A percentile compares a stretch with the other conserved stretches of the same genome.
Evolutionary conservation across 2,329 filamentous ascomycete species (phyloP).

Genomic region (Ambrosiella beaveri): DNA sequence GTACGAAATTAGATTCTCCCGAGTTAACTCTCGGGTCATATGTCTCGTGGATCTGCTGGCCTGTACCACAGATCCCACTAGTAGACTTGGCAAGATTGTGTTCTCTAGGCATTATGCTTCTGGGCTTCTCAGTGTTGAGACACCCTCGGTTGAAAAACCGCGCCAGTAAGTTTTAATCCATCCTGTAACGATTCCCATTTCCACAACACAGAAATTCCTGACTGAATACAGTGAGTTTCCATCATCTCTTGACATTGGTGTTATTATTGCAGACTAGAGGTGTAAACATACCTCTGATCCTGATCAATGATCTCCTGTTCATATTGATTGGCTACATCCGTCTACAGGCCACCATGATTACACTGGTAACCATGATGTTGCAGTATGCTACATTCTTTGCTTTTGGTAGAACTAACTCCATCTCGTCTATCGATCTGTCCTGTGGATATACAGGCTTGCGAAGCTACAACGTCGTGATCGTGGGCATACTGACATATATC

Average conservation of each 20-base stretch:
- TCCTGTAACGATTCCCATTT: too few relatives aligned
- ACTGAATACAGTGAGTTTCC: conserved; percentile 28
- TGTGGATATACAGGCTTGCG: conserved; percentile 87
- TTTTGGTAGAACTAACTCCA: conserved; percentile 79
- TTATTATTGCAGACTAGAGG: conserved; percentile 74
- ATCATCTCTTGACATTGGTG: conserved; percentile 59
- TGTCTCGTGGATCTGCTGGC: conserved; percentile 23
- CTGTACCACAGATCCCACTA: neutral
- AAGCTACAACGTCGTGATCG: conserved; percentile 61
- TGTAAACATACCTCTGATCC: conserved; percentile 70
- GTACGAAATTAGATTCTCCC: conserved; percentile 73
- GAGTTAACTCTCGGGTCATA: conserved; percentile 40
- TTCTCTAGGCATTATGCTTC: conserved; percentile 22
- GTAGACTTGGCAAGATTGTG: conserved; percentile 17
- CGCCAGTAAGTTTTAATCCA: conserved; percentile 7
- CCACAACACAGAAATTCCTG: neutral
- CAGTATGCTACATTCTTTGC: conserved; percentile 79
- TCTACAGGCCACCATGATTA: conserved; percentile 40
- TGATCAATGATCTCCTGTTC: conserved; percentile 50
- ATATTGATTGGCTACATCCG: conserved; percentile 29
- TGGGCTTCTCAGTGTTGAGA: neutral
- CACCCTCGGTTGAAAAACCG: neutral
- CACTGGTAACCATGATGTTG: conserved; percentile 55
- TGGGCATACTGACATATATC: conserved; percentile 69
- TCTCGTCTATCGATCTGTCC: conserved; percentile 86